Base-by-base conservation (phyloP, 768 basidiomycete species). In the Trametes gibbosa region DNA sequence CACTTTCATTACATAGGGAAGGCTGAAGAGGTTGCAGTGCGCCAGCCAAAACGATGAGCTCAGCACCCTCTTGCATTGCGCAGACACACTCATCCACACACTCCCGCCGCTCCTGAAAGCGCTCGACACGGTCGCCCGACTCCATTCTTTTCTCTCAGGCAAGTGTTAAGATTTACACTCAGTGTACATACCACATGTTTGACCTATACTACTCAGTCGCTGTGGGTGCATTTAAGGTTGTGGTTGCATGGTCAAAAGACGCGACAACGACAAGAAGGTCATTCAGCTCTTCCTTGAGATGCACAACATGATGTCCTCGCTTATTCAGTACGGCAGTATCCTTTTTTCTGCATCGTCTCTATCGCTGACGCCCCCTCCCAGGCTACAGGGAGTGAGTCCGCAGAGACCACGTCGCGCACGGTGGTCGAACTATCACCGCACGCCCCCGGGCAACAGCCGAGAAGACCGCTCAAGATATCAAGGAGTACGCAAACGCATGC, bases 191-290 rank as follows among this genome's bases (percentile, higher is more conserved):
- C 19, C 21, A 17, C 21, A 6, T 24, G 7, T 10, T 14, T 17
- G 25, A 14, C 37, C 25, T 29, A 2, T 23, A 14, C 21, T 13
- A 2, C 14, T 1, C 21, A 50, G 50, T 35, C 23, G 50, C 50
- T 5, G 34, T 50, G 5, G 50, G 50, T 13, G 81, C 82, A 1
- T 84, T 84, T 68, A 73, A 77, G 35, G 70, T 80, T 0, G 80
- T 80, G 5, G 73, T 81, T 25, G 75, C 76, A 17, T 69, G 52
- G 53, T 78, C 53, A 78, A 77, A 2, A 71, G 81, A 23, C 70
- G 78, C 23, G 80, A 81, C 25, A 84, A 84, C 53, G 78, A 84
- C 54, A 76, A 74, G 55, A 81, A 80, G 59, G 74, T 83, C 7
- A 58, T 76, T 2, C 69, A 73, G 3, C 70, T 84, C 6, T 78